Evolutionary conservation across 352 stramenopile species (phyloP), one percentile per base, ranked within the genome.

Genomic region (Phytophthora europaea): DNA sequence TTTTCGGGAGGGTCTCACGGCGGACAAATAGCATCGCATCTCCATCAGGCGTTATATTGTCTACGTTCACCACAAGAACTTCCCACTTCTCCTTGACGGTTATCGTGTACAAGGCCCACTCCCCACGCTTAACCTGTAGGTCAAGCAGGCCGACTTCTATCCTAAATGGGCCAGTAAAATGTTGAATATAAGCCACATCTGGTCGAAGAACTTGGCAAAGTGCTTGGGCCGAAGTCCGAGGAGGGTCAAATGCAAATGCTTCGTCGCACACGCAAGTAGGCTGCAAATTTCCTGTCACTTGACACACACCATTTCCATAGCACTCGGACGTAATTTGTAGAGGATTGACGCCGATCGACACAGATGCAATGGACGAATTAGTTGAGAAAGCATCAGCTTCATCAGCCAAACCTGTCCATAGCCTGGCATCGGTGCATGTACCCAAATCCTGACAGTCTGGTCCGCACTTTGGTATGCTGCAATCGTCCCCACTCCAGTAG

Each of bases 11-110:
- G 22, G 85, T 92, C 43, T 88, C 87, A 31, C 88, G 90, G 23
- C 87, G 83, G 0, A 94, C 61, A 53, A 94, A 90, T 1, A 96
- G 65, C 81, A 94, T 92, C n/a, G 84, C 72, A 62, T 94, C 87
- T n/a, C 78, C 83, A 38, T 89, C 78, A 0, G 61, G 53, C 0
- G 82, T 80, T 4, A 72, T 67, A 26, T 77, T 61, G 15, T 77
- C 67, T 0, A 93, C 57, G 5, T 79, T 84, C 6, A 75, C 84
- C 20, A 92, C 81, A 0, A 94, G 61, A 33, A 92, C 76, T 36
- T 87, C 55, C 85, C 85, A 95, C 4, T 79, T 72, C 43, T 92
- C 82, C 53, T 86, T 73, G 5, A 95, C 70, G 6, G 55, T 56
- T 2, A 95, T 43, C 4, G 84, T 91, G 59, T 87, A 95, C 3